Evolutionary conservation across 768 basidiomycete genomes (phyloP).

Genomic region (Boletus rex-veris): DNA sequence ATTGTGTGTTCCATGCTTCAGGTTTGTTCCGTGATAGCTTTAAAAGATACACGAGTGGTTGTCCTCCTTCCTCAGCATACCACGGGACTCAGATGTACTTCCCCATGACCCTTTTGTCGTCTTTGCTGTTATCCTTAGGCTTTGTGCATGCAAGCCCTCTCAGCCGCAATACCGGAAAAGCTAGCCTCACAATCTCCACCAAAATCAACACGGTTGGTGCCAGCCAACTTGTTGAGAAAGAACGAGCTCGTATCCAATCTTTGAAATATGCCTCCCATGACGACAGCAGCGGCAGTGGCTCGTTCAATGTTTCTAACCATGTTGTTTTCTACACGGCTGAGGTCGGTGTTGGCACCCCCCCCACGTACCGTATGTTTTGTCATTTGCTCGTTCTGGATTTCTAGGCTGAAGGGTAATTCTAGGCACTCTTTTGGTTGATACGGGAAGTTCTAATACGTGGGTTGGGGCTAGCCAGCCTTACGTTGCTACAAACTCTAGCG

Average conservation of each 20-base stretch:
- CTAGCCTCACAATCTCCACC: slow-evolving; percentile 11
- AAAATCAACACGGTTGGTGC: slow-evolving; percentile 8
- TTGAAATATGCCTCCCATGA: background rate
- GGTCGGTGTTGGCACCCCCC: slow-evolving; percentile 28
- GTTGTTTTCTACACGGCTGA: slow-evolving; percentile 29
- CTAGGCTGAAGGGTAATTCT: background rate
- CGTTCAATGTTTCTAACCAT: slow-evolving; percentile 19
- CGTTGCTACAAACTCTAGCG: slow-evolving; percentile 13
- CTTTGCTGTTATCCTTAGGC: slow-evolving; percentile 10
- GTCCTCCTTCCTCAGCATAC: too few species aligned
- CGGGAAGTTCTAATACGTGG: slow-evolving; percentile 34
- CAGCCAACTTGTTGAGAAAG: slow-evolving; percentile 16
- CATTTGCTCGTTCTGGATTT: background rate
- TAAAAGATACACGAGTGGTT: too few species aligned
- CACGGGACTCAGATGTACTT: too few species aligned
- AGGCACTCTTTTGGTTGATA: slow-evolving; percentile 32
- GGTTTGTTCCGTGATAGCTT: too few species aligned
- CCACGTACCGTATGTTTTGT: slow-evolving; percentile 23
- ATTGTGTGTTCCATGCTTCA: too few species aligned
- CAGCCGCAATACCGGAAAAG: slow-evolving; percentile 6
- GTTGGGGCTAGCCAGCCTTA: slow-evolving; percentile 26
- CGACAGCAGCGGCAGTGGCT: background rate
- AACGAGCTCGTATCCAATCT: slow-evolving; percentile 19
- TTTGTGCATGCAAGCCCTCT: background rate
- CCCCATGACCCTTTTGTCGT: slow-evolving; percentile 2